These are phyloP conservation scores for Asterochloris erici DNA, from an alignment of 139 green algal species.

Conservation along the genomic window DNA sequence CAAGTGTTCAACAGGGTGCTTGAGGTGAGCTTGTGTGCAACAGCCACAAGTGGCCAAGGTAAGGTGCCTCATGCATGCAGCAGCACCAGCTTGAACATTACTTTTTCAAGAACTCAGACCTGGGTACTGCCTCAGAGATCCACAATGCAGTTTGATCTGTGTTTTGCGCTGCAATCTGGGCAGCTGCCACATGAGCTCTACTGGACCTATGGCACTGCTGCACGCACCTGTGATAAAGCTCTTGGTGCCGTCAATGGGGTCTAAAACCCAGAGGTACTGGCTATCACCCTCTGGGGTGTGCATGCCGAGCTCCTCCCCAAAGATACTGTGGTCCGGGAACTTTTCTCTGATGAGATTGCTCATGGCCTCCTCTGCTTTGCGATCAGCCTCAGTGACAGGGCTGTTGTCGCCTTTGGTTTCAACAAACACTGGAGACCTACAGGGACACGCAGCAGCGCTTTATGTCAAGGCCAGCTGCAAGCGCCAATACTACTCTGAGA, in stretches of 20 bases:
- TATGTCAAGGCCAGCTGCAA: background rate
- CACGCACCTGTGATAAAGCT: slow-evolving; percentile 93
- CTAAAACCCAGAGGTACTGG: slow-evolving; percentile 91
- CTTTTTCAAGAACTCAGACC: no score
- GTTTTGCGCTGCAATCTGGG: no score
- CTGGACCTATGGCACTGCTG: no score
- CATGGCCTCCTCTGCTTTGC: slow-evolving; percentile 80
- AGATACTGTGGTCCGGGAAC: slow-evolving; percentile 78
- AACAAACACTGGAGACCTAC: slow-evolving; percentile 49
- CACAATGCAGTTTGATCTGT: no score
- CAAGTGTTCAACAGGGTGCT: background rate
- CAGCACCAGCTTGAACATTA: no score
- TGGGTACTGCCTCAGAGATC: no score
- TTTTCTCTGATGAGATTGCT: slow-evolving; percentile 46
- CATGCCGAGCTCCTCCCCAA: slow-evolving; percentile 87
- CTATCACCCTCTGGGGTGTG: slow-evolving; percentile 15
- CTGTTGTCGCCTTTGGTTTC: slow-evolving; percentile 74
- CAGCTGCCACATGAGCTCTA: no score
- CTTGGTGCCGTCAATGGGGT: slow-evolving; percentile 99
- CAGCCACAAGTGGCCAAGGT: no score
- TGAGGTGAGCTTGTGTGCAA: no score
- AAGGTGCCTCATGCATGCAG: no score
- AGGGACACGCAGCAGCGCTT: background rate
- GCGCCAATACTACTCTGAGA: background rate
- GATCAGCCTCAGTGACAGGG: slow-evolving; percentile 76